Base-by-base conservation (phyloP, 116 monocot species). In the Trichopus zeylanicus region DNA sequence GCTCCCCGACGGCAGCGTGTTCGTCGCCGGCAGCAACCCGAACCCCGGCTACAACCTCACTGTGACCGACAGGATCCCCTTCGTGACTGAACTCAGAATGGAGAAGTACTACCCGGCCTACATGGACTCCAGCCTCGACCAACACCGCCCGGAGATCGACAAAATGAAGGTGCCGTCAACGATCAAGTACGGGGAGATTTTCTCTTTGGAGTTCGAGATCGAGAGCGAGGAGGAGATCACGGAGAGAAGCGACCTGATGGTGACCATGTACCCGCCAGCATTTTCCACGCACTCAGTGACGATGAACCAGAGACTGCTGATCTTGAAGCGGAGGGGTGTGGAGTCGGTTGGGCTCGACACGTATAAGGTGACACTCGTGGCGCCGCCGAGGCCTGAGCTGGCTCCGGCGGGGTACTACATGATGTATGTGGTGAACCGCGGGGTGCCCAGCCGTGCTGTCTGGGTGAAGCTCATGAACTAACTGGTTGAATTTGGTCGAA, bases 41-140 rank as follows among this genome's bases (percentile, higher is more conserved):
- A 89, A 89, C 71, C 38, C 33, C 21, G 46, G 32, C 15, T 88
- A 89, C 66, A 68, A 71, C 35, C 76, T 74, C 75, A 72, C 66
- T 11, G 61, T 35, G n/a, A n/a, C 21, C 21, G 3, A n/a, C 5
- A 20, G 12, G 18, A 49, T 8, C 33, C 24, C 65, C 28, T 86
- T 69, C 69, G 78, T 73, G 12, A 94, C 94, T 3, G 94, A 89
- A 60, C 31, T 94, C 31, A 68, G 89, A 29, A 65, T 89, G 28
- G 94, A 94, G 80, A 80, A 78, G 60, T 83, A 78, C 81, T 69
- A 64, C 16, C 94, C 89, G 23, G 89, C 94, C 6, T 89, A 94
- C 62, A 52, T 89, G 15, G 78, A 81, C 31, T 49, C 51, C 0
- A 3, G 6, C 2, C 19, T 54, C 5, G 34, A 62, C 0, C 6